Percentiles rank a stretch among this genome's conserved stretches.
Conservation (phyloP, 2,329 filamentous ascomycete genomes). For the Dendryphion nanum region DNA sequence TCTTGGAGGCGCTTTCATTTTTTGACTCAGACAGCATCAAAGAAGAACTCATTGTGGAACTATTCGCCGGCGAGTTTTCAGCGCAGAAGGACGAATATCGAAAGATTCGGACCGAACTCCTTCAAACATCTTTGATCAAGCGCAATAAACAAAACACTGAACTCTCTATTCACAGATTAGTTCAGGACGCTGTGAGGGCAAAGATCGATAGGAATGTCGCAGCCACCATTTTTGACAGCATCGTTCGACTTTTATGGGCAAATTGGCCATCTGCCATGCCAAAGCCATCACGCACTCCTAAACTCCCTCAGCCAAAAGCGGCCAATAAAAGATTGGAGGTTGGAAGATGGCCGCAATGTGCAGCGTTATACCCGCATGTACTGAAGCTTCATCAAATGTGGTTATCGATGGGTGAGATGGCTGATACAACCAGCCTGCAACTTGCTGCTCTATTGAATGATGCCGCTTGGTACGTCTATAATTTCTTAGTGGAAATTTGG, state of each 20-base stretch:
- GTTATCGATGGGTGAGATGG: background rate
- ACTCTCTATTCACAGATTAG: background rate
- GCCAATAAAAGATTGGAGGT: background rate
- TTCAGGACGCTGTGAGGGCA: background rate
- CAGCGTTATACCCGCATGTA: constrained; percentile 7
- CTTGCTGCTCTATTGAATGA: constrained; percentile 1
- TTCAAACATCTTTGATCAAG: background rate
- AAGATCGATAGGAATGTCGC: background rate
- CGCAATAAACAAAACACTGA: background rate
- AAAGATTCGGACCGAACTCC: background rate
- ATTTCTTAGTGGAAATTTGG: background rate
- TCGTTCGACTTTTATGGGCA: constrained; percentile 5
- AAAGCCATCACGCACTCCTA: constrained; percentile 5
- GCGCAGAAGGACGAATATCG: background rate
- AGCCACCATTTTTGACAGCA: constrained; percentile 3
- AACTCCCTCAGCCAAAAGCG: constrained; percentile 7
- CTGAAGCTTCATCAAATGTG: constrained; percentile 7
- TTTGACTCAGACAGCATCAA: constrained; percentile 7
- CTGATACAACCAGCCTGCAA: background rate
- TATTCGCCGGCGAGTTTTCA: background rate
- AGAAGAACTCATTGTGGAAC: constrained; percentile 1
- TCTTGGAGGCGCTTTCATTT: constrained; percentile 7
- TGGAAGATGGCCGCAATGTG: constrained; percentile 6
- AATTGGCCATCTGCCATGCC: constrained; percentile 10
- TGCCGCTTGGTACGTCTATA: constrained; percentile 1